Conservation (phyloP, 2,329 filamentous ascomycete species). For the Tolypocladium ophioglossoides region DNA sequence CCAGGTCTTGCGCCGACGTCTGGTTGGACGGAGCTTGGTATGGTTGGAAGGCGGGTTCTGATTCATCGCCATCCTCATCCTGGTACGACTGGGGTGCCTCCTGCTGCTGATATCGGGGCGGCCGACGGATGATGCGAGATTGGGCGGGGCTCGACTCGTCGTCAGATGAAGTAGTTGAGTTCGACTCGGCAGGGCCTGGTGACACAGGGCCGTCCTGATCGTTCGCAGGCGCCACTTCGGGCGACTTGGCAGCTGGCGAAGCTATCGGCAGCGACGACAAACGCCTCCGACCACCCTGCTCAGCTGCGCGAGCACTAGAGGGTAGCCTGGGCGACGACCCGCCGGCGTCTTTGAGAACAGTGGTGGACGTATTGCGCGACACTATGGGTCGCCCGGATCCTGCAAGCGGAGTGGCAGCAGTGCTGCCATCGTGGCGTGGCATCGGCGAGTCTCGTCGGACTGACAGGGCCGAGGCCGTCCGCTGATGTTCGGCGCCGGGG, state of each 20-base stretch:
- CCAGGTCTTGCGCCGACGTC: conserved; percentile 32
- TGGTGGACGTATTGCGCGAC: conserved; percentile 34
- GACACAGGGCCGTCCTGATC: conserved; percentile 16
- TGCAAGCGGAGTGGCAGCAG: conserved; percentile 31
- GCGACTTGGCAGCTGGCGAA: conserved; percentile 12
- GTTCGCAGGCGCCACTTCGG: conserved; percentile 9
- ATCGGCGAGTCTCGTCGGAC: conserved; percentile 47
- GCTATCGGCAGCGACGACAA: conserved; percentile 35
- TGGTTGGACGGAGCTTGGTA: conserved; percentile 27
- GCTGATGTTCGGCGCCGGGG: conserved; percentile 34
- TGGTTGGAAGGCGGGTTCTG: conserved; percentile 44
- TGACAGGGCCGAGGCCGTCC: conserved; percentile 44
- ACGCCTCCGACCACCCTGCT: conserved; percentile 23
- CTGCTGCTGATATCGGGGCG: conserved; percentile 37
- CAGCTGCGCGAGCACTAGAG: conserved; percentile 9
- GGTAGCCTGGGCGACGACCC: conserved; percentile 18
- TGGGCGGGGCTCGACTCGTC: conserved; percentile 42
- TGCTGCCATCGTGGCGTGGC: conserved; percentile 34
- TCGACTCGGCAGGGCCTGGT: conserved; percentile 25
- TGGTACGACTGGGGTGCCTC: conserved; percentile 26
- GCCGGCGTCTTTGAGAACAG: conserved; percentile 25
- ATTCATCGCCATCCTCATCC: conserved; percentile 46
- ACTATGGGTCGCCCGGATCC: conserved; percentile 32
- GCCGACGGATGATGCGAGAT: conserved; percentile 49
- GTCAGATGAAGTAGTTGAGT: conserved; percentile 30